Evolutionary conservation across 2,329 filamentous ascomycete genomes (phyloP), one percentile per base, ranked within the genome.

Genomic region (Xylariaceae sp.): DNA sequence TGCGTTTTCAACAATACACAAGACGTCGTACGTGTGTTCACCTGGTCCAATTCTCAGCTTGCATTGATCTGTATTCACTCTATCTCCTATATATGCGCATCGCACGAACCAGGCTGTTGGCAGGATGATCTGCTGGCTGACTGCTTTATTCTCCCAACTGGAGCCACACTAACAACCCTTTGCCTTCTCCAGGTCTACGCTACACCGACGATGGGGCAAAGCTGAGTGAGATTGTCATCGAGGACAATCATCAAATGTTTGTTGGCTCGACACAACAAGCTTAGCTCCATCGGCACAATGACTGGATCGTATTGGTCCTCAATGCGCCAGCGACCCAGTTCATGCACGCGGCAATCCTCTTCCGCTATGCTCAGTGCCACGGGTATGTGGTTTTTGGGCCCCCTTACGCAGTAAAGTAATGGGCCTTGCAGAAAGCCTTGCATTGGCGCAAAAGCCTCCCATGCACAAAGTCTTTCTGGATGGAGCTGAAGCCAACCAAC

Each of bases 381-480:
- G 23, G 13, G 10, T 7, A 35, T 9, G 29, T 15, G 29, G 30
- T 47, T 45, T 18, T 30, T 29, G 27, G 42, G 46, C 50, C 50
- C 53, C 51, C 52, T 48, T 53, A 59, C 40, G n/a, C n/a, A n/a
- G n/a, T n/a, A n/a, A n/a, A n/a, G n/a, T n/a, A 47, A 48, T 41
- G 42, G 52, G 55, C 48, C 55, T 42, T 55, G 55, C 43, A 42
- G 48, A 51, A 48, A 50, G 43, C 43, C 55, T 58, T 49, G 55
- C 55, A 45, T 60, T 37, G 37, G 50, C 40, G 24, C 24, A 39
- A 16, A 30, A 32, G 16, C 26, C 42, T 39, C 41, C 39, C 16
- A 49, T 51, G 47, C 55, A 55, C 32, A 41, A 39, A 10, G 32
- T 45, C 39, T 53, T 36, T 37, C 21, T 44, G 23, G 46, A 50